Conservation (phyloP, 192 early-diverging fungal genomes). For the Backusella australiensis region DNA sequence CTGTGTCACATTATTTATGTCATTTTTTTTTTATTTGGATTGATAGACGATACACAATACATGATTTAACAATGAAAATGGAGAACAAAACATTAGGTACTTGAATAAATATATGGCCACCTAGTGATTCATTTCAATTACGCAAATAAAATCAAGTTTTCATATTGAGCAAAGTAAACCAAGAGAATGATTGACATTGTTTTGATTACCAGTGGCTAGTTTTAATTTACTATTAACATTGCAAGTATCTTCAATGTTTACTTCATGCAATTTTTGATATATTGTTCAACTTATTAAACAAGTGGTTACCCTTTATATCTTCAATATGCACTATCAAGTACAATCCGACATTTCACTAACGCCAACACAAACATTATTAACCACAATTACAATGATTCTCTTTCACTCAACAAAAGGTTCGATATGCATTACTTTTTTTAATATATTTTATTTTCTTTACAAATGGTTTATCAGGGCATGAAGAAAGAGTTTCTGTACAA, state of each 20-base stretch:
- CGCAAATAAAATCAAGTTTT: neutral
- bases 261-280: neutral
- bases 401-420: neutral
- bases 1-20: neutral
- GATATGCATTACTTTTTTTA: neutral
- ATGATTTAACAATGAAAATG: neutral
- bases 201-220: neutral
- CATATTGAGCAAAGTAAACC: neutral
- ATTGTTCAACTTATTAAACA: too few relatives aligned
- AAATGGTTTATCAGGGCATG: slow-evolving; percentile 6
- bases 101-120: neutral
- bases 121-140: neutral
- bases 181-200: neutral
- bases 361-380: too few relatives aligned
- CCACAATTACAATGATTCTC: neutral
- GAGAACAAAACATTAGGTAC: neutral
- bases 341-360: too few relatives aligned
- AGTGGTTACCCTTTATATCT: too few relatives aligned
- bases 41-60: neutral
- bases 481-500: slow-evolving; percentile 5
- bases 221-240: neutral
- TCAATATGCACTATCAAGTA: too few relatives aligned
- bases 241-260: neutral
- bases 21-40: neutral
- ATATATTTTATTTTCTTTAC: neutral